phyloP scores from a whole-genome alignment of 2,329 filamentous ascomycete genomes.

The Neobulgaria alba region DNA sequence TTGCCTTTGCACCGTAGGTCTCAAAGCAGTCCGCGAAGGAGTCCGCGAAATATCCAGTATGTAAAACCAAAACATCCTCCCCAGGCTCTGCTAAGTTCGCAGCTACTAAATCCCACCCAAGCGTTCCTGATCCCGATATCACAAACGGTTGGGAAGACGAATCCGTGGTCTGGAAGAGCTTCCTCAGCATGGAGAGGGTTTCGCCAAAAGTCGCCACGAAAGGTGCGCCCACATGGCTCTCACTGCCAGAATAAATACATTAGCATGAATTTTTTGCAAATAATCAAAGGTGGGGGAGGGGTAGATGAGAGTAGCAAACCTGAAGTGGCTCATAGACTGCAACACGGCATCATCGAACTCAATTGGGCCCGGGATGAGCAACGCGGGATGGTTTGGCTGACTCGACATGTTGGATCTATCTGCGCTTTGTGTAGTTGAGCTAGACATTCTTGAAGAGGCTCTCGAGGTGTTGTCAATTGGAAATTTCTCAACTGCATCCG shows the following conservation, averaged over 20 bases:
- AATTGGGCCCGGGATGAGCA: conserved; percentile 95
- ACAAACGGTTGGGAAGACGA: conserved; percentile 82
- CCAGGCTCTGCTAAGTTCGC: conserved; percentile 84
- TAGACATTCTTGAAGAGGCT: conserved; percentile 12
- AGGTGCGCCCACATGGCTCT: conserved; percentile 83
- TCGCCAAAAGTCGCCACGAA: conserved; percentile 92
- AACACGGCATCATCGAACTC: conserved; percentile 98
- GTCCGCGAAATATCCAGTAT: conserved; percentile 96
- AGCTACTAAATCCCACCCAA: conserved; percentile 96
- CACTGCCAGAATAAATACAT: conserved; percentile 44
- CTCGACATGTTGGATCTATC: conserved; percentile 42
- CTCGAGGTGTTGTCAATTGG: conserved; percentile 18
- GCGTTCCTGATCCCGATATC: conserved; percentile 86
- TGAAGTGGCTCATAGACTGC: conserved; percentile 90
- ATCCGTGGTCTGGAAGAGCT: conserved; percentile 87
- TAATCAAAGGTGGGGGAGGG: background rate
- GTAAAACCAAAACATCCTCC: conserved; percentile 85
- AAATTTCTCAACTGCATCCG: conserved; percentile 20
- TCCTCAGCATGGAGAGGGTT: conserved; percentile 75
- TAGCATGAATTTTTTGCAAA: too few relatives aligned
- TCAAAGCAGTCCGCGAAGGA: conserved; percentile 87
- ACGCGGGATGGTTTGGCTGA: conserved; percentile 55
- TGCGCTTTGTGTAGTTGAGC: conserved; percentile 11
- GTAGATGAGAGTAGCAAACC: conserved; percentile 42
- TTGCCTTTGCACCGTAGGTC: conserved; percentile 84